Percentiles rank a stretch among this genome's conserved stretches.
Conservation (phyloP, 2,329 filamentous ascomycete genomes). For the Trichoderma harzianum region DNA sequence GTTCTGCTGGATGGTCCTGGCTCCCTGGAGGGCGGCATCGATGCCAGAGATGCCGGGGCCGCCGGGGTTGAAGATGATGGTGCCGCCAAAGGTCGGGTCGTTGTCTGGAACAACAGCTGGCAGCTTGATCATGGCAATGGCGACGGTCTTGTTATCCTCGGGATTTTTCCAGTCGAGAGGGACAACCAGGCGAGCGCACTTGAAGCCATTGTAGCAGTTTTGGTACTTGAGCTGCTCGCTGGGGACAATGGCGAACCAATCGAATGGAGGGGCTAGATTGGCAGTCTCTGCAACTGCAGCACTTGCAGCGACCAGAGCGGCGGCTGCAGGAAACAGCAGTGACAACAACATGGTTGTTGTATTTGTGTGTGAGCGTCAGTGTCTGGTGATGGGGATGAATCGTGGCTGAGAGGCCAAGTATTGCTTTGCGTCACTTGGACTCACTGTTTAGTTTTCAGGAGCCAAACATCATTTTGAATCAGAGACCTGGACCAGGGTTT, state of each 20-base stretch:
- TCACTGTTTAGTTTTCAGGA: neutral
- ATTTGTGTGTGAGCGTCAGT: neutral
- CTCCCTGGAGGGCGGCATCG: constrained; percentile 21
- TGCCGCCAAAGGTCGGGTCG: constrained; percentile 38
- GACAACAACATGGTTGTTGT: neutral
- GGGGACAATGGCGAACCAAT: constrained; percentile 36
- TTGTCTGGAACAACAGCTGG: constrained; percentile 36
- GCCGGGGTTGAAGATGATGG: constrained; percentile 43
- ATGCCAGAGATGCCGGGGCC: constrained; percentile 43
- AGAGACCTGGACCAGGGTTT: neutral
- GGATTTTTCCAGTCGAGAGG: constrained; percentile 40
- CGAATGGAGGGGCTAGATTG: constrained; percentile 22
- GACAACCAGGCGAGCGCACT: constrained; percentile 41
- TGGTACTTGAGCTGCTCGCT: constrained; percentile 35
- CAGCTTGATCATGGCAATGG: constrained; percentile 39
- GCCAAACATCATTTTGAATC: neutral
- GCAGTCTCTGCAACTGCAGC: neutral
- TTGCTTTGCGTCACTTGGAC: neutral
- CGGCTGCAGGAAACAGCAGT: neutral
- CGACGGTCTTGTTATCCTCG: constrained; percentile 28
- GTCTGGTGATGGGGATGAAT: neutral
- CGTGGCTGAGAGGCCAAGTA: neutral
- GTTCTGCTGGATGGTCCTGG: constrained; percentile 24
- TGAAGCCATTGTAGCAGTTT: constrained; percentile 35
- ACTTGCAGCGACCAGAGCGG: neutral